Percentiles rank a stretch among this genome's conserved stretches.
These are phyloP conservation scores for Capsicum rhomboideum DNA, from an alignment of 257 asterid species.

Conservation along the genomic window DNA sequence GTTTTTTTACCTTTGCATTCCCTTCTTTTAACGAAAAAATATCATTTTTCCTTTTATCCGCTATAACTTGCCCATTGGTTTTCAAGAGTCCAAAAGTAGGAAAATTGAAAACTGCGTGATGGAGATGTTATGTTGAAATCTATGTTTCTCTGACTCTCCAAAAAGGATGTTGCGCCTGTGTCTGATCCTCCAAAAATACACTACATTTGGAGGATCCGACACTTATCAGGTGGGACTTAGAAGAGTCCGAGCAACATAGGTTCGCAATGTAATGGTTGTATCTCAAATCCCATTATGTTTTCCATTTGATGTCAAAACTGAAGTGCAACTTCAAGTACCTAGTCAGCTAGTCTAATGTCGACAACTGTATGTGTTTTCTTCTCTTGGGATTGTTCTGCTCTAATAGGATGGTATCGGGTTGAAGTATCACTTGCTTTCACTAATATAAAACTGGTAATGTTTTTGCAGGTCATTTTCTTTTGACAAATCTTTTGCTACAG, in stretches of 20 bases:
- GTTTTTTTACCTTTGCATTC: background rate
- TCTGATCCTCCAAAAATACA: background rate
- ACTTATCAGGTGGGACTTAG: background rate
- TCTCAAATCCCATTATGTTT: background rate
- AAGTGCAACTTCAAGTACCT: background rate
- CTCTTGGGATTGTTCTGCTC: background rate
- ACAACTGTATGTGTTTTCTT: background rate
- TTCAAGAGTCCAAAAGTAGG: background rate
- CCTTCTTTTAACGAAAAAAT: background rate
- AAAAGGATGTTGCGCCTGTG: too few species aligned
- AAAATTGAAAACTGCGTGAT: background rate
- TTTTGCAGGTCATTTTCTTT: constrained; percentile 39
- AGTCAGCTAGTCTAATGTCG: background rate
- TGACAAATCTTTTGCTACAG: constrained; percentile 33
- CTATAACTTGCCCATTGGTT: background rate
- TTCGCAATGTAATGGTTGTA: background rate
- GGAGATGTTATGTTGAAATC: background rate
- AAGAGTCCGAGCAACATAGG: background rate
- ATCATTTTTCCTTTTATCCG: background rate
- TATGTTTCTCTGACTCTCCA: background rate
- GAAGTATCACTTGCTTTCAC: background rate
- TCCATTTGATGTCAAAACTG: background rate
- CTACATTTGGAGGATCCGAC: background rate
- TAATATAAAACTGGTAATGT: background rate
- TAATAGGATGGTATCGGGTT: background rate